phyloP scores from a whole-genome alignment of 805 yeast genomes.

The Kurtzmaniella fragi region DNA sequence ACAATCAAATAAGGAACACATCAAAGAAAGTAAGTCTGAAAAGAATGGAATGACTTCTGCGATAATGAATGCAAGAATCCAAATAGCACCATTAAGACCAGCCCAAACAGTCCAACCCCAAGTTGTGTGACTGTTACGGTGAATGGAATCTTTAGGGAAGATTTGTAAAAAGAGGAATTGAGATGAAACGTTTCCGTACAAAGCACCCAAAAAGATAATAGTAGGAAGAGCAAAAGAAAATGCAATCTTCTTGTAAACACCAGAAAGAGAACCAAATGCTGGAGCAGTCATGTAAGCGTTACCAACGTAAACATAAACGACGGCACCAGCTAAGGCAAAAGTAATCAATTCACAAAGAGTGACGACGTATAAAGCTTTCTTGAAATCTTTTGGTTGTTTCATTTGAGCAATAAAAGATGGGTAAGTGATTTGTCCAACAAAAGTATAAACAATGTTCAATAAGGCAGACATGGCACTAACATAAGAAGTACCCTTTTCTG shows the following conservation, averaged over 20 bases:
- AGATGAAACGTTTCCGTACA: constrained; percentile 51
- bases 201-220: constrained; percentile 48
- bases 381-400: constrained; percentile 53
- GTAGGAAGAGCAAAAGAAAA: constrained; percentile 62
- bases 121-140: constrained; percentile 43
- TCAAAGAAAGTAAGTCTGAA: constrained; percentile 49
- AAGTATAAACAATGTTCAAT: constrained; percentile 56
- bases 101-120: constrained; percentile 53
- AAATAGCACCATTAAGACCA: constrained; percentile 35
- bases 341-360: constrained; percentile 45
- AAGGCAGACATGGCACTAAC: constrained; percentile 52
- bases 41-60: constrained; percentile 66
- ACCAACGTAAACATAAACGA: constrained; percentile 57
- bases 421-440: constrained; percentile 60
- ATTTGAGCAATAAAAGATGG: constrained; percentile 60
- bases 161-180: constrained; percentile 46
- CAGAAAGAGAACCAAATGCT: constrained; percentile 49
- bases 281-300: constrained; percentile 51
- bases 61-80: constrained; percentile 53
- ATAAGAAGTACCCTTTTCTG: constrained; percentile 47
- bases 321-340: constrained; percentile 52
- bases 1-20: constrained; percentile 60
- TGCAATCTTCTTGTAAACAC: constrained; percentile 46
- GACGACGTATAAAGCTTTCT: constrained; percentile 50
- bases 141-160: constrained; percentile 37